These are phyloP conservation scores for Zygosaccharomyces bisporus DNA, from an alignment of 805 yeast genomes.

Conservation along the genomic window DNA sequence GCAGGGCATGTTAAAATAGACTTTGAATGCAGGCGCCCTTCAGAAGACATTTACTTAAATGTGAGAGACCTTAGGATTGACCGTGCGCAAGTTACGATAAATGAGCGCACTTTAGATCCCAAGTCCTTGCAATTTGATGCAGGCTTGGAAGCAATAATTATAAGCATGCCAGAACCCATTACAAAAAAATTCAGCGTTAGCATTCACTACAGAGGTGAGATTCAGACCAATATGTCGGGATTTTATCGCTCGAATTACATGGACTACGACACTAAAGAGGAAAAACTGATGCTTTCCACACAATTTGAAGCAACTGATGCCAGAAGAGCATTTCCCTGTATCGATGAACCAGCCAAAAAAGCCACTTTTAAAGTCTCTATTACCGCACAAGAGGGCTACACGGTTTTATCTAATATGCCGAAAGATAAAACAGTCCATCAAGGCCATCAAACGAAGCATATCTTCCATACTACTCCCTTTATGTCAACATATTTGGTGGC, in stretches of 20 bases:
- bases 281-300: conserved; percentile 31
- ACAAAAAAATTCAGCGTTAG: conserved; percentile 44
- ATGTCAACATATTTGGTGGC: conserved; percentile 77
- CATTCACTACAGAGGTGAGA: conserved; percentile 51
- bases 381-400: conserved; percentile 47
- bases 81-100: conserved; percentile 29
- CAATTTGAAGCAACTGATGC: conserved; percentile 73
- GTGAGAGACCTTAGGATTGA: conserved; percentile 42
- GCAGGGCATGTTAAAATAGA: conserved; percentile 47
- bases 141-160: conserved; percentile 50
- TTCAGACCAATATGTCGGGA: conserved; percentile 70
- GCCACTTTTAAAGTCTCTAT: conserved; percentile 60
- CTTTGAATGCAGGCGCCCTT: conserved; percentile 42
- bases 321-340: conserved; percentile 73
- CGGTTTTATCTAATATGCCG: conserved; percentile 68
- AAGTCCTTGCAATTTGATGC: conserved; percentile 27
- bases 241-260: conserved; percentile 63
- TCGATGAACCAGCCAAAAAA: conserved; percentile 68
- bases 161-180: conserved; percentile 43
- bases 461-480: conserved; percentile 60
- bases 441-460: conserved; percentile 43
- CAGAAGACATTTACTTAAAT: conserved; percentile 47
- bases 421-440: conserved; percentile 39
- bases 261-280: conserved; percentile 39
- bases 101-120: conserved; percentile 8